Percentiles rank a stretch among this genome's conserved stretches.
These are phyloP conservation scores for Cyclotella choctawhatcheeana DNA, from an alignment of 108 stramenopile species.

Conservation along the genomic window DNA sequence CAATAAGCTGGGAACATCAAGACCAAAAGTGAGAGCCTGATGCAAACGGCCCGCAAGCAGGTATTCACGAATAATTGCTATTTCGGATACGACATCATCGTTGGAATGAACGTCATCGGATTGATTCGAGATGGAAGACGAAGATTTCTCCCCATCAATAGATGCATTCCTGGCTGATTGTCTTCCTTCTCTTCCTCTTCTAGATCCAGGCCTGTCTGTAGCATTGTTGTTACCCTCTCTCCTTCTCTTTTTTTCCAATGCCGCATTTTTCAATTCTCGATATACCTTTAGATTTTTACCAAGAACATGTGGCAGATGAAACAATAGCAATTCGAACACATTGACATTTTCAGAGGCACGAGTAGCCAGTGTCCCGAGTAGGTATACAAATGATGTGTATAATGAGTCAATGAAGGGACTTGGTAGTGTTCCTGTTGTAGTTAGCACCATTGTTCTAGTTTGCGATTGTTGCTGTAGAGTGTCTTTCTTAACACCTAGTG, in stretches of 20 bases:
- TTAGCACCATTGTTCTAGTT: conserved; percentile 54
- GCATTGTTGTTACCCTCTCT: conserved; percentile 35
- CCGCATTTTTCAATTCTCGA: conserved; percentile 59
- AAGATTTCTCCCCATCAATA: conserved; percentile 3
- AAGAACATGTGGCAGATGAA: conserved; percentile 76
- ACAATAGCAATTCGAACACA: conserved; percentile 63
- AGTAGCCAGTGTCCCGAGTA: conserved; percentile 76
- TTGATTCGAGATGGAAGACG: conserved; percentile 12
- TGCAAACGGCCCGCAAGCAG: conserved; percentile 79
- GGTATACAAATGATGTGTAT: conserved; percentile 68
- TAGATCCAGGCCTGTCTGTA: conserved; percentile 13
- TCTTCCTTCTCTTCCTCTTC: conserved; percentile 18
- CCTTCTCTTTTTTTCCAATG: conserved; percentile 49
- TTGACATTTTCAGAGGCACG: conserved; percentile 81
- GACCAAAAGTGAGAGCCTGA: conserved; percentile 82
- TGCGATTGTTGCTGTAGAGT: conserved; percentile 28
- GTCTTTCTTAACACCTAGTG: not conserved
- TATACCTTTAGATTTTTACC: conserved; percentile 75
- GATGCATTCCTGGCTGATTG: conserved; percentile 3
- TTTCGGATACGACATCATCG: conserved; percentile 56
- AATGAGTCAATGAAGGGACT: conserved; percentile 68
- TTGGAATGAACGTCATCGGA: not conserved
- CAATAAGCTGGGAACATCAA: conserved; percentile 83
- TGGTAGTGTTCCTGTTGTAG: conserved; percentile 42
- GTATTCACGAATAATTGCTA: conserved; percentile 76